Conservation (phyloP, 2,329 filamentous ascomycete species). For the Diaporthe ilicicola region DNA sequence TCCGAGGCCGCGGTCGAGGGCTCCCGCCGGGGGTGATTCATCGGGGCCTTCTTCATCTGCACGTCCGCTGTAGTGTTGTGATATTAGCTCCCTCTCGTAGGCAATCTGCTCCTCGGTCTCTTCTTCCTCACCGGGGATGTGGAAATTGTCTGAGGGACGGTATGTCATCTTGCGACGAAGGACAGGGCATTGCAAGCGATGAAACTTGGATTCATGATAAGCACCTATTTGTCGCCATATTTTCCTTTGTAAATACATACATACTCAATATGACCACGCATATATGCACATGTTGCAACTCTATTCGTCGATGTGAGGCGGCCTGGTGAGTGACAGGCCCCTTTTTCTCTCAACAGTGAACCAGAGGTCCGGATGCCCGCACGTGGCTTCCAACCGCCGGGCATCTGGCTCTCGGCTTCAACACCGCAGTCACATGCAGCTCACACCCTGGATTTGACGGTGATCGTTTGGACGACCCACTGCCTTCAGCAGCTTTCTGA, state of each 20-base stretch:
- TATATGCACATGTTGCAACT: neutral
- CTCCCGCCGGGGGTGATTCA: neutral
- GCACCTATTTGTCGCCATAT: neutral
- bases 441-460: neutral
- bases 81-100: neutral
- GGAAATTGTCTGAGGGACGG: neutral
- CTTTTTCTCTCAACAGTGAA: neutral
- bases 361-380: neutral
- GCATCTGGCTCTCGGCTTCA: neutral
- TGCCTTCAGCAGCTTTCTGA: neutral
- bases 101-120: conserved; percentile 4
- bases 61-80: neutral
- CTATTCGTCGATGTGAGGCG: neutral
- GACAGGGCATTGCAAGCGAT: neutral
- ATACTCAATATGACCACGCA: neutral
- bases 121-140: neutral
- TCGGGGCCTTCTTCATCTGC: neutral
- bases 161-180: neutral
- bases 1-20: neutral
- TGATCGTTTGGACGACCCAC: neutral
- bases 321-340: neutral
- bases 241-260: too few species aligned
- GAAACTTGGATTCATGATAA: neutral
- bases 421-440: neutral
- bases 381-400: neutral